Conservation (phyloP, 345 rosid species). For the Syzygium jambos region DNA sequence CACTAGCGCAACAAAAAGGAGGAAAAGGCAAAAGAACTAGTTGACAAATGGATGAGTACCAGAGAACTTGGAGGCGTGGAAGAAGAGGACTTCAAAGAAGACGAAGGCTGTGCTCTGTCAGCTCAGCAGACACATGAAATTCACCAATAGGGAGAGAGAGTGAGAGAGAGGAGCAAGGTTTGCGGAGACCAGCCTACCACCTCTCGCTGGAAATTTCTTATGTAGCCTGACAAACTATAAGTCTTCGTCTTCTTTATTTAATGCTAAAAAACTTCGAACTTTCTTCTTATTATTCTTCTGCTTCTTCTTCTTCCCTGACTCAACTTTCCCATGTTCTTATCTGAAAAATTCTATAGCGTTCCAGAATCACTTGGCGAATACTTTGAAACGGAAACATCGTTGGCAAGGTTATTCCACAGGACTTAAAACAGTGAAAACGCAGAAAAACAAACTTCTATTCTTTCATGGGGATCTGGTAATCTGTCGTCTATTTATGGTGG, state of each 20-base stretch:
- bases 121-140: not conserved
- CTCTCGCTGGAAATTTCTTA: not conserved
- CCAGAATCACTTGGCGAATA: not conserved
- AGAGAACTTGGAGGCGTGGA: not conserved
- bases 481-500: not conserved
- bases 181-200: not conserved
- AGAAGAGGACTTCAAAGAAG: not conserved
- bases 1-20: not conserved
- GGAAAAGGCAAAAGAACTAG: not conserved
- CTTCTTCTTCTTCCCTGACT: not conserved
- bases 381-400: not conserved
- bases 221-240: not conserved
- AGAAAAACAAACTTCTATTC: not conserved
- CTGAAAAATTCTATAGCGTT: fast-evolving
- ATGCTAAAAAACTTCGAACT: not conserved
- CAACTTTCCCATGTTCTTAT: not conserved
- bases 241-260: not conserved
- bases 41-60: not conserved
- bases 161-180: not conserved
- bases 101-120: not conserved
- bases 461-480: not conserved
- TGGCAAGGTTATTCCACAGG: not conserved
- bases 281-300: not conserved
- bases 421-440: not conserved
- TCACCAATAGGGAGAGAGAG: not conserved